Evolutionary conservation across 768 basidiomycete species (phyloP).

Genomic region (Chalciporus piperatus): DNA sequence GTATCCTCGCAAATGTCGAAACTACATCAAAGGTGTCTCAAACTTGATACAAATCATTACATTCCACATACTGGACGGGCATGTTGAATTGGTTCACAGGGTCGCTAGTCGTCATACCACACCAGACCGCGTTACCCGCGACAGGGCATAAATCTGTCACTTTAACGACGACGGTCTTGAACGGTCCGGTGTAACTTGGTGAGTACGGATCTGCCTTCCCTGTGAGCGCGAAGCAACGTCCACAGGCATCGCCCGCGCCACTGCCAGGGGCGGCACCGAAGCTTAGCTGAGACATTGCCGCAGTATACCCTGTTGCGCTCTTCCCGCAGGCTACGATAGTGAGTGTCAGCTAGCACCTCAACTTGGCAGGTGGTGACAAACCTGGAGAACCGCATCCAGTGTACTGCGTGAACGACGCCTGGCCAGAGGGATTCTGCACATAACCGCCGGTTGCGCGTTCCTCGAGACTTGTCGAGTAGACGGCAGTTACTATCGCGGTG

Average conservation of each 20-base stretch:
- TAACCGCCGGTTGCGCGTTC: constrained; percentile 46
- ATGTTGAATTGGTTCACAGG: too few species aligned
- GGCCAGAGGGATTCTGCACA: constrained; percentile 49
- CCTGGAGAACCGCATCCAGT: constrained; percentile 49
- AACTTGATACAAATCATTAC: constrained; percentile 18
- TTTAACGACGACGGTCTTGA: constrained; percentile 55
- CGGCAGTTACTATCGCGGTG: background rate
- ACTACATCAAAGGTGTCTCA: constrained; percentile 31
- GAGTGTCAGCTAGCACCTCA: constrained; percentile 29
- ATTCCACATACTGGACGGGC: too few species aligned
- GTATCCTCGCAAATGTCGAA: constrained; percentile 60
- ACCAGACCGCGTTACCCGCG: too few species aligned
- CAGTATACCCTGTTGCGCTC: constrained; percentile 47
- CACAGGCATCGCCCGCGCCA: constrained; percentile 59
- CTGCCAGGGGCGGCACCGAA: constrained; percentile 43
- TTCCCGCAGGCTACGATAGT: constrained; percentile 39
- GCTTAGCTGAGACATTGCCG: constrained; percentile 55
- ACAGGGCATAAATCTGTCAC: constrained; percentile 42
- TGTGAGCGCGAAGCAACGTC: too few species aligned
- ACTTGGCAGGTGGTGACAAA: constrained; percentile 16
- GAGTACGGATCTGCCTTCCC: too few species aligned
- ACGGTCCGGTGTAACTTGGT: constrained; percentile 36
- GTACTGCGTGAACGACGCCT: constrained; percentile 58
- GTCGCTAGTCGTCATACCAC: too few species aligned
- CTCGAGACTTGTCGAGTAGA: constrained; percentile 8